Conservation (phyloP, 352 stramenopile genomes). For the Phytophthora cactorum region DNA sequence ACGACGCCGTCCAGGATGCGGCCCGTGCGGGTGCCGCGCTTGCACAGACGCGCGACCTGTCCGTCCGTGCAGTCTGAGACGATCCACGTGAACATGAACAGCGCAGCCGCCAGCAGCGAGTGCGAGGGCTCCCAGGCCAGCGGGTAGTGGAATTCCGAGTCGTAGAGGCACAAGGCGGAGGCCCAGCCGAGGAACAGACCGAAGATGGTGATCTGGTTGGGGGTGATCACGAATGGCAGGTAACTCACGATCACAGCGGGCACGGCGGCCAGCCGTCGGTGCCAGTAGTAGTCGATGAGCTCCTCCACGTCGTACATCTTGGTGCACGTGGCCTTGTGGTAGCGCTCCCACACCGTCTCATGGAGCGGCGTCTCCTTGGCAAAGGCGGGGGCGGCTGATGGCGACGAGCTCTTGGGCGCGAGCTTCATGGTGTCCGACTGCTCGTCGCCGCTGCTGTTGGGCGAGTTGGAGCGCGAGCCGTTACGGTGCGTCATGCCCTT, state of each 20-base stretch:
- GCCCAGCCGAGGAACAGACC: constrained; percentile 74
- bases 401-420: constrained; percentile 27
- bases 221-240: constrained; percentile 83
- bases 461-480: constrained; percentile 46
- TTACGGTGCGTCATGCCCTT: constrained; percentile 37
- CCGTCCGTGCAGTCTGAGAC: constrained; percentile 87
- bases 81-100: constrained; percentile 87
- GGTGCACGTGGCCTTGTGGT: constrained; percentile 71
- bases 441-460: constrained; percentile 47
- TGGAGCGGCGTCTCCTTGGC: constrained; percentile 32
- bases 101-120: constrained; percentile 56
- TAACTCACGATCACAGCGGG: constrained; percentile 83
- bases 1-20: constrained; percentile 84
- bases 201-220: constrained; percentile 89
- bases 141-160: constrained; percentile 82
- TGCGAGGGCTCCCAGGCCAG: constrained; percentile 61
- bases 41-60: constrained; percentile 83
- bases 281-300: constrained; percentile 87
- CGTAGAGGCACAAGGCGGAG: constrained; percentile 72
- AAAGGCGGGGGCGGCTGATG: constrained; percentile 14
- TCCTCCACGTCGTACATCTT: constrained; percentile 92
- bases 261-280: constrained; percentile 76
- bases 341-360: constrained; percentile 65
- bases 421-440: constrained; percentile 35
- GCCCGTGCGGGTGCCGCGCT: constrained; percentile 79